These are phyloP conservation scores for Saccharomycopsis phalli DNA, from an alignment of 1,139 yeast genomes.

Conservation along the genomic window DNA sequence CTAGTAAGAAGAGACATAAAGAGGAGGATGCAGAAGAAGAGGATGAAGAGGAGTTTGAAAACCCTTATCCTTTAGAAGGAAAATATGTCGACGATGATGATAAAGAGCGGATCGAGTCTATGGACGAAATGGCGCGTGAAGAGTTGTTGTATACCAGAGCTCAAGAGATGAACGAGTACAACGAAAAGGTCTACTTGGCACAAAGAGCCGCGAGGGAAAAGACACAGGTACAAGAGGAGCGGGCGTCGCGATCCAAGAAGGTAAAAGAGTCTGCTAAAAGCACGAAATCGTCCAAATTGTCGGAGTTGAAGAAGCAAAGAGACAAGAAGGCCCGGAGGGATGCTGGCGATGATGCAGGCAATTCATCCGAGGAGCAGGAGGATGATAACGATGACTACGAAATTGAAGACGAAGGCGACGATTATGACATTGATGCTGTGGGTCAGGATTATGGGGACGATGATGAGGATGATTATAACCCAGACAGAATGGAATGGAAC, in stretches of 20 bases:
- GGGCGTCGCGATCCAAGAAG: slow-evolving; percentile 27
- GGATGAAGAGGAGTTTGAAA: slow-evolving; percentile 26
- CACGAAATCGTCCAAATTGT: slow-evolving; percentile 51
- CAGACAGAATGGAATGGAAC: slow-evolving; percentile 34
- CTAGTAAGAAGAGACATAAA: slow-evolving; percentile 23
- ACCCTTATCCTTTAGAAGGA: slow-evolving; percentile 92
- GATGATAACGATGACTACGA: slow-evolving; percentile 21
- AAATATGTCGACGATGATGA: slow-evolving; percentile 81
- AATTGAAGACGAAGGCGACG: slow-evolving; percentile 25
- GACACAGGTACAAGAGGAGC: slow-evolving; percentile 41
- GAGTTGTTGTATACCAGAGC: slow-evolving; percentile 83
- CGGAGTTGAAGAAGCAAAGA: slow-evolving; percentile 79
- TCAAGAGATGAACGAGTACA: slow-evolving; percentile 80
- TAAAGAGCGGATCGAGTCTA: slow-evolving; percentile 50
- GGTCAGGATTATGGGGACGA: slow-evolving; percentile 31
- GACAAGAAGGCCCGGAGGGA: slow-evolving; percentile 46
- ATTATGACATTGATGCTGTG: slow-evolving; percentile 31
- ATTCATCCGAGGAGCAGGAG: slow-evolving; percentile 20
- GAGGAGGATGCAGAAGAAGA: slow-evolving; percentile 15
- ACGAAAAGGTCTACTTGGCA: slow-evolving; percentile 73
- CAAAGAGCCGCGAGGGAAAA: slow-evolving; percentile 46
- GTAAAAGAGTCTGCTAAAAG: slow-evolving; percentile 28
- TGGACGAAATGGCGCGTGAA: slow-evolving; percentile 92
- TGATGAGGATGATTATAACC: slow-evolving; percentile 33
- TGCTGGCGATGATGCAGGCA: slow-evolving; percentile 24